Evolutionary conservation across 805 yeast genomes (phyloP).

Genomic region (Schizosaccharomyces japonicus): DNA sequence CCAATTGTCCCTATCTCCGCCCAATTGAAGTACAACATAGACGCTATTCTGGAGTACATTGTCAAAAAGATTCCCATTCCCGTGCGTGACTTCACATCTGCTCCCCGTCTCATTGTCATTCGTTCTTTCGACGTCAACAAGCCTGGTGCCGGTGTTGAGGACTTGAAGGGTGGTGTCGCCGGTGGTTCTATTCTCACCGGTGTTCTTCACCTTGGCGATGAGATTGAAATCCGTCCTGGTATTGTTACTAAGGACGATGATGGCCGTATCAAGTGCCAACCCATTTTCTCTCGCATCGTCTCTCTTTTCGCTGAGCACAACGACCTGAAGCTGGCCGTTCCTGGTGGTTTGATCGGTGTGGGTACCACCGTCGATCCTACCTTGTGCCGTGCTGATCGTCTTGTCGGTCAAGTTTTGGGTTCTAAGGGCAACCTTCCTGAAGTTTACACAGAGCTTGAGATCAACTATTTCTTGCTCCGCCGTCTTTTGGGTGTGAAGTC

Average conservation of each 20-base stretch:
- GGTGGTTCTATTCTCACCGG: constrained; percentile 96
- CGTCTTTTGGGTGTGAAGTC: constrained; percentile 95
- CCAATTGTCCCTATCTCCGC: constrained; percentile 98
- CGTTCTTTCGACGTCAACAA: constrained; percentile 96
- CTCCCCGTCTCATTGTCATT: constrained; percentile 87
- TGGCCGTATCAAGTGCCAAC: constrained; percentile 76
- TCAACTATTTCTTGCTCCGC: constrained; percentile 86
- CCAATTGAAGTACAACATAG: constrained; percentile 92
- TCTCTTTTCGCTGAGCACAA: constrained; percentile 93
- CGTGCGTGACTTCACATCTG: constrained; percentile 74
- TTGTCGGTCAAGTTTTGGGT: constrained; percentile 97
- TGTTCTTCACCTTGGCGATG: constrained; percentile 91
- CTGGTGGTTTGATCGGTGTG: constrained; percentile 98
- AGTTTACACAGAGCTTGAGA: constrained; percentile 89
- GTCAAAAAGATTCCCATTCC: constrained; percentile 93
- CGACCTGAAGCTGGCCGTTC: constrained; percentile 93
- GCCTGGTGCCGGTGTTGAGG: constrained; percentile 95
- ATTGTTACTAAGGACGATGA: constrained; percentile 85
- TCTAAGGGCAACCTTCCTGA: constrained; percentile 89
- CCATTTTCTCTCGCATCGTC: constrained; percentile 80
- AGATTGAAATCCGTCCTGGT: constrained; percentile 97
- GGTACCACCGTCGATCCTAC: constrained; percentile 99
- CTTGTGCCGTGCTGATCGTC: constrained; percentile 94
- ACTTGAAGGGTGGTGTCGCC: constrained; percentile 97
- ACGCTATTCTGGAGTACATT: constrained; percentile 91